These are phyloP conservation scores for Trichoderma atrobrunneum DNA, from an alignment of 2,329 filamentous ascomycete species.

Conservation along the genomic window DNA sequence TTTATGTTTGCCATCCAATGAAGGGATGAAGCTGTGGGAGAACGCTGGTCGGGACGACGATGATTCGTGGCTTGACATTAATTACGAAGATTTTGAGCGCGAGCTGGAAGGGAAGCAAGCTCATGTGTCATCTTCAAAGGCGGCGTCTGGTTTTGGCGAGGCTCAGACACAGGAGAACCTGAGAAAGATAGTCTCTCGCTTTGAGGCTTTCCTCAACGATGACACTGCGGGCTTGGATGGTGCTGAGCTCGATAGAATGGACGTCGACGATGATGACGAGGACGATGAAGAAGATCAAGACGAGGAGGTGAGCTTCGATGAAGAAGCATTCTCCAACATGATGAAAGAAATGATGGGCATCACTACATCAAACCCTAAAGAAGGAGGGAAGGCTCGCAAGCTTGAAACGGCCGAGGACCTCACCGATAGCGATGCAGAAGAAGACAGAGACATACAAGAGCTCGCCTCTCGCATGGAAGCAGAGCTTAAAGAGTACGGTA, in stretches of 20 bases:
- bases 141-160: slow-evolving; percentile 58
- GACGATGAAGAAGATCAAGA: slow-evolving; percentile 51
- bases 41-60: slow-evolving; percentile 65
- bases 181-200: slow-evolving; percentile 88
- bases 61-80: slow-evolving; percentile 89
- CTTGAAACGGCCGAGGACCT: slow-evolving; percentile 1
- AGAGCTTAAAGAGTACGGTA: slow-evolving; percentile 68
- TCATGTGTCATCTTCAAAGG: slow-evolving; percentile 38
- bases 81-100: slow-evolving; percentile 82
- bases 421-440: slow-evolving; percentile 46
- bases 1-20: slow-evolving; percentile 62
- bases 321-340: slow-evolving; percentile 78
- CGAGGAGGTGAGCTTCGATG: slow-evolving; percentile 67
- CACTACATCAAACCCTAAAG: slow-evolving; percentile 29
- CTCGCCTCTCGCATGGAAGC: slow-evolving; percentile 68
- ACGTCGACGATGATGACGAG: slow-evolving; percentile 53
- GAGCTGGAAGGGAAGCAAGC: slow-evolving; percentile 60
- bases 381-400: not conserved
- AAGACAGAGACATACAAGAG: slow-evolving; percentile 57
- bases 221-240: slow-evolving; percentile 78
- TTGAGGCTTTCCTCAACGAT: slow-evolving; percentile 87
- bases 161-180: slow-evolving; percentile 69
- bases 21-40: slow-evolving; percentile 71
- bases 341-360: slow-evolving; percentile 91
- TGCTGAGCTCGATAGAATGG: slow-evolving; percentile 69